Conservation (phyloP, 371 early-diverging fungal species). For the Smittium mucronatum region DNA sequence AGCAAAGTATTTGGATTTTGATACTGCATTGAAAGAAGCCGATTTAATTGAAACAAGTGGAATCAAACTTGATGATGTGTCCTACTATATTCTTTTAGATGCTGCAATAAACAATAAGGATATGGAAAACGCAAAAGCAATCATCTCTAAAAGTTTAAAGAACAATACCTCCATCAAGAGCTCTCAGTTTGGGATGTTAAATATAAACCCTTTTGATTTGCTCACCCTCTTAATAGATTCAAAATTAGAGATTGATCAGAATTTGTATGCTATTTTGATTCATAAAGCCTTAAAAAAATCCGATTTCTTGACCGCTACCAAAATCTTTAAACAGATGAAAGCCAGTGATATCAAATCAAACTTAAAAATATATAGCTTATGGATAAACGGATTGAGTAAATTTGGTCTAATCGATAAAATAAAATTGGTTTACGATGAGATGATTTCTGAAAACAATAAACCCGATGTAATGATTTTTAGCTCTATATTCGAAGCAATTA, state of each 20-base stretch:
- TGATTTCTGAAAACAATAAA: slow-evolving; percentile 14
- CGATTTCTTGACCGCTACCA: slow-evolving; percentile 17
- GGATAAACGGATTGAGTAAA: slow-evolving; percentile 28
- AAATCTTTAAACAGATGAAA: slow-evolving; percentile 24
- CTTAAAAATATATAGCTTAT: slow-evolving; percentile 22
- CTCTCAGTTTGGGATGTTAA: slow-evolving; percentile 13
- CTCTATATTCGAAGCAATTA: slow-evolving; percentile 27
- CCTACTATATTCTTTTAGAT: slow-evolving; percentile 19
- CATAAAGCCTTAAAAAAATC: slow-evolving; percentile 19
- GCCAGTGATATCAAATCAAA: slow-evolving; percentile 15
- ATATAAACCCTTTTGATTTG: slow-evolving; percentile 17
- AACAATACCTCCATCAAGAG: slow-evolving; percentile 17
- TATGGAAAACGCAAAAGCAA: slow-evolving; percentile 12
- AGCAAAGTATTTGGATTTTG: slow-evolving; percentile 16
- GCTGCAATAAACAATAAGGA: slow-evolving; percentile 17
- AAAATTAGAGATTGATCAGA: not conserved
- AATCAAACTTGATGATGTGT: slow-evolving; percentile 16
- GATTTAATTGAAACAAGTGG: slow-evolving; percentile 22
- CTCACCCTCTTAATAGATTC: slow-evolving; percentile 11
- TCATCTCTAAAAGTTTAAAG: slow-evolving; percentile 14
- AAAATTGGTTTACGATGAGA: slow-evolving; percentile 19
- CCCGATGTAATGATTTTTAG: slow-evolving; percentile 26
- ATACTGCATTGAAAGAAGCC: slow-evolving; percentile 21
- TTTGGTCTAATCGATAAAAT: slow-evolving; percentile 20
- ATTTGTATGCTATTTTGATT: slow-evolving; percentile 25